Evolutionary conservation across 805 yeast genomes (phyloP), one percentile per base, ranked within the genome.

Genomic region (Zygosaccharomyces gambellarensis): DNA sequence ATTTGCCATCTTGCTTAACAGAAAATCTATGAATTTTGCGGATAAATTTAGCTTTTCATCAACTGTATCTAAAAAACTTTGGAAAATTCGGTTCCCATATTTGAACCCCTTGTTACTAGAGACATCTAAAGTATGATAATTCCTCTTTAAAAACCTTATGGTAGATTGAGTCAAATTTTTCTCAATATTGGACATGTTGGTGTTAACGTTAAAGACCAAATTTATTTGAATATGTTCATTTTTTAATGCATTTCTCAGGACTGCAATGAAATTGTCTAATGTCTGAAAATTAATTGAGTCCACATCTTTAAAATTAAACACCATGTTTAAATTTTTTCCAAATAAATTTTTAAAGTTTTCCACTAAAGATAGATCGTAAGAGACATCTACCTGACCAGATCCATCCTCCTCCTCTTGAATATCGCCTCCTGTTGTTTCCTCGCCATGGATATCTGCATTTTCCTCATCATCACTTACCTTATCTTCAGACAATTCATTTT

Each of bases 21-120:
- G 57, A 41, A 65, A 65, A 23, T 57, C 53, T 1, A 67, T 61
- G 50, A 64, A 65, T 14, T 56, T 58, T 27, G 59, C 54, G 1
- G 71, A 65, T 23, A 67, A 44, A 51, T 64, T 64, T 25, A 67
- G 45, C 47, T 67, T 67, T 10, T 68, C 65, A 50, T 67, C 69
- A 21, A 65, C 69, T 7, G 69, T 63, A 41, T 65, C 66, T 36
- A 67, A 41, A 31, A 67, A 67, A 47, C 65, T 55, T 51, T 62
- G 63, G 38, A 67, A 67, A 43, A 65, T 62, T n/a, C 56, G 53
- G 51, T 67, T 67, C 2, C 59, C 65, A 51, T 62, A 64, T 46
- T 65, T 64, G 43, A 53, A 62, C n/a, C 68, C 65, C 28, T 60
- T 63, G 34, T 62, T 65, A 46, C 65, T 63, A 3, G 68, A 62